These are phyloP conservation scores for Atractiella rhizophila DNA, from an alignment of 768 basidiomycete species.

Conservation along the genomic window DNA sequence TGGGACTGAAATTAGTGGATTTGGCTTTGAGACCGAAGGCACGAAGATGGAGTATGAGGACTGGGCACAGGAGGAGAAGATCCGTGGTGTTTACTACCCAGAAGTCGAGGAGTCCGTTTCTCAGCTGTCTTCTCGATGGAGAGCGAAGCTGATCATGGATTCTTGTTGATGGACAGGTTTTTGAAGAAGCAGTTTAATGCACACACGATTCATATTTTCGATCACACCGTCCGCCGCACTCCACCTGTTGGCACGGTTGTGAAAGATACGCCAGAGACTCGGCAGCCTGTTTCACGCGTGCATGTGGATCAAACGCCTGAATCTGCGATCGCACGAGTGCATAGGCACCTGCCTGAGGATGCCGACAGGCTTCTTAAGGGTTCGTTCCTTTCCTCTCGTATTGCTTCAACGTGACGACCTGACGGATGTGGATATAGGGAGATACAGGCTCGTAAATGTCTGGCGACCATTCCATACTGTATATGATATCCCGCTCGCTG, in stretches of 20 bases:
- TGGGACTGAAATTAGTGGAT: too few relatives aligned
- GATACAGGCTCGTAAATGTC: slow-evolving; percentile 3
- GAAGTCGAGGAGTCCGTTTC: slow-evolving; percentile 29
- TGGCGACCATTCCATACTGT: slow-evolving; percentile 4
- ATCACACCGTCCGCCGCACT: slow-evolving; percentile 2
- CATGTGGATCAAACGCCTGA: slow-evolving; percentile 5
- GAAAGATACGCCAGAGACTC: slow-evolving; percentile 1
- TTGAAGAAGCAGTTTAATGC: too few relatives aligned
- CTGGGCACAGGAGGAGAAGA: slow-evolving; percentile 32
- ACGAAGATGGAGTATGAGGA: slow-evolving; percentile 21
- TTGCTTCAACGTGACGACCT: too few relatives aligned
- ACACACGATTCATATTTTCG: too few relatives aligned
- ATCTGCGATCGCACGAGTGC: slow-evolving; percentile 1
- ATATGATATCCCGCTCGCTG: slow-evolving; percentile 3
- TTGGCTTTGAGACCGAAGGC: too few relatives aligned
- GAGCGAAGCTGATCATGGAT: too few relatives aligned
- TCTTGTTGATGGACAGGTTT: too few relatives aligned
- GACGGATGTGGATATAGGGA: too few relatives aligned
- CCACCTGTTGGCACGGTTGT: too few relatives aligned
- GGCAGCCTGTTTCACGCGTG: slow-evolving; percentile 5
- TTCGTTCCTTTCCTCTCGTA: too few relatives aligned
- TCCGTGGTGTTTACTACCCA: slow-evolving; percentile 34
- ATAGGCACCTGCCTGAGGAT: slow-evolving; percentile 2
- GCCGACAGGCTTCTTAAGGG: slow-evolving; percentile 4
- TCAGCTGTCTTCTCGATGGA: neutral